Percentiles rank a stretch among this genome's conserved stretches.
Evolutionary conservation across 306 rosid genomes (phyloP).

Genomic region (Castanea mollissima): DNA sequence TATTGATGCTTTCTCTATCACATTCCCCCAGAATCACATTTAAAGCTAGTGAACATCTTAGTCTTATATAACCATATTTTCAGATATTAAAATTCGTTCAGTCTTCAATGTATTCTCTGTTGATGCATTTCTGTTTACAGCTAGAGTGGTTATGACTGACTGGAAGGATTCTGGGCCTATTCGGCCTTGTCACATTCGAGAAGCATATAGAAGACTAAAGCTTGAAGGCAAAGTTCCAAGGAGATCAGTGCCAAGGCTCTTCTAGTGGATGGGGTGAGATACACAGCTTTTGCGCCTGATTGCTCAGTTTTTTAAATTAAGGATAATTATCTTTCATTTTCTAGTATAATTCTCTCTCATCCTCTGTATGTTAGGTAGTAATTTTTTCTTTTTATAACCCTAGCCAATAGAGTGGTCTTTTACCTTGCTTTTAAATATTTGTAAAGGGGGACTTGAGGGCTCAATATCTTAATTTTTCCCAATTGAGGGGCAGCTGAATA

Average conservation of each 20-base stretch:
- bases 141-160: conserved; percentile 3
- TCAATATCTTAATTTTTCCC: not conserved
- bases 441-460: not conserved
- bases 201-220: conserved; percentile 14
- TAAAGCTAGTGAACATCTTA: not conserved
- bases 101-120: not conserved
- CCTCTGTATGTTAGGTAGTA: not conserved
- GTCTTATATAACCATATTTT: not conserved
- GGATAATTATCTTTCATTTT: not conserved
- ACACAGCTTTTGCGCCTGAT: not conserved
- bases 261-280: not conserved
- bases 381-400: not conserved
- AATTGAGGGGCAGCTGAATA: not conserved
- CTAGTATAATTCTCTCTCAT: not conserved
- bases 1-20: not conserved
- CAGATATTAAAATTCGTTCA: not conserved
- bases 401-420: not conserved
- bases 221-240: conserved; percentile 8
- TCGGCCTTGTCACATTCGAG: conserved; percentile 2
- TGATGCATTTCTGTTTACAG: conserved; percentile 2
- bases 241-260: conserved; percentile 3
- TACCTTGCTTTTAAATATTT: not conserved
- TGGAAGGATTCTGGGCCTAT: conserved; percentile 3
- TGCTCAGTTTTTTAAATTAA: not conserved
- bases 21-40: not conserved